Evolutionary conservation across 2,329 filamentous ascomycete species (phyloP).

Genomic region (Acrodontium crateriforme): DNA sequence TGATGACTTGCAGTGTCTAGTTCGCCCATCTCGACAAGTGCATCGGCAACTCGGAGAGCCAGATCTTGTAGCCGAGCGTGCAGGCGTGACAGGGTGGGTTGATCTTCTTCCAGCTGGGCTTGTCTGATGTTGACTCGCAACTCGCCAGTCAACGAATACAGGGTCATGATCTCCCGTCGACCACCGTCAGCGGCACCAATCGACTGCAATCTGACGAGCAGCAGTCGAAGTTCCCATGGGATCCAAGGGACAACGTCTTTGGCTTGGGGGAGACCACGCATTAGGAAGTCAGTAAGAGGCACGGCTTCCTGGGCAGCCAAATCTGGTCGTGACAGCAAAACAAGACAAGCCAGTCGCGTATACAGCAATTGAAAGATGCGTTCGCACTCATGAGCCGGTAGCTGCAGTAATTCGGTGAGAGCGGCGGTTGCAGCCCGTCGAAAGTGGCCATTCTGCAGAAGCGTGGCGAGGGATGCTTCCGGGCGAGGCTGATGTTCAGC

Average conservation of each 20-base stretch:
- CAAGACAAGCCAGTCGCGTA: slow-evolving; percentile 66
- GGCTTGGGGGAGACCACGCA: slow-evolving; percentile 34
- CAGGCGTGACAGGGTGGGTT: slow-evolving; percentile 53
- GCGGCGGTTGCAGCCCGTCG: slow-evolving; percentile 41
- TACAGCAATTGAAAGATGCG: slow-evolving; percentile 68
- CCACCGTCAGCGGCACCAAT: slow-evolving; percentile 75
- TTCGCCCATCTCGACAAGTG: slow-evolving; percentile 77
- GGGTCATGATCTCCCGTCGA: slow-evolving; percentile 71
- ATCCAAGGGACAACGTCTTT: slow-evolving; percentile 49
- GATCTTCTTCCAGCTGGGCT: slow-evolving; percentile 35
- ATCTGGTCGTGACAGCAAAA: slow-evolving; percentile 54
- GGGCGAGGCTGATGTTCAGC: slow-evolving; percentile 49
- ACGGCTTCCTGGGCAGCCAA: slow-evolving; percentile 48
- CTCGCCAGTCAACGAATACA: slow-evolving; percentile 60
- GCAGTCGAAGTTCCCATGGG: slow-evolving; percentile 74
- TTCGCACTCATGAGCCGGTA: slow-evolving; percentile 42
- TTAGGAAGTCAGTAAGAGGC: slow-evolving; percentile 43
- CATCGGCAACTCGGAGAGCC: slow-evolving; percentile 49
- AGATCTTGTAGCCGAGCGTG: slow-evolving; percentile 58
- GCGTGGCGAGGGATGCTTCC: slow-evolving; percentile 50
- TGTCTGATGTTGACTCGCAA: slow-evolving; percentile 12
- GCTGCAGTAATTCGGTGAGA: slow-evolving; percentile 26
- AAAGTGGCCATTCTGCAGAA: slow-evolving; percentile 64
- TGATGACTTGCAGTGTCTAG: slow-evolving; percentile 64
- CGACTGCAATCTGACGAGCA: slow-evolving; percentile 72